Base-by-base conservation (phyloP, 164 flowering plant genomes). In the Nymphaea colorata region DNA sequence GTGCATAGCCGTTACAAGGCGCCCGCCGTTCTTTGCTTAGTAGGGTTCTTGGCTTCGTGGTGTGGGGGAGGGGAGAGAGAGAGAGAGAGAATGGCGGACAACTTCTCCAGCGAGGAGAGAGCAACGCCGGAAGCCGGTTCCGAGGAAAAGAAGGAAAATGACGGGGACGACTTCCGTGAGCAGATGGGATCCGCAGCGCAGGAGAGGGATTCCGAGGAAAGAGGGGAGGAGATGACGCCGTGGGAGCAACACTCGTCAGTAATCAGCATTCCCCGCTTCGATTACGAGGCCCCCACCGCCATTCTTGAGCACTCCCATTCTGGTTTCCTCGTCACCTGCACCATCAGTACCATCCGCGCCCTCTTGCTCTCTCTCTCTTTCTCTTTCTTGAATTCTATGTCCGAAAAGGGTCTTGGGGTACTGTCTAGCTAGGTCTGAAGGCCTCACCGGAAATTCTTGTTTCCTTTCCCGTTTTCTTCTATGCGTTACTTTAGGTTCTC, bases 261-360 rank as follows among this genome's bases (percentile, higher is more conserved):
- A 2, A 89, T 92, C 45, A 89, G 78, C 79, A 80, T 93, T 15
- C 98, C 95, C 77, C 93, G 98, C 36, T 93, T 78, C 72, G 88
- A 93, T 75, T 93, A 93, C 89, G 90, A 83, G 59, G 95, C 96
- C 7, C 91, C 96, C 60, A 81, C 95, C 62, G 79, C 90, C 0
- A 82, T 93, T 61, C 83, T 90, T 67, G 74, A 73, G 4, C 81
- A 76, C 76, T 84, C 90, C 15, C 94, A 83, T 59, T 77, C 90
- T 6, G 98, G 95, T 44, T 90, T 93, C 80, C 90, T 90, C 77
- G 74, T 90, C 70, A 93, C 98, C 67, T 93, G 93, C 83, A 78
- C 95, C 44, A 83, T 93, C 75, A 86, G 96, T 92, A 7, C 71
- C 76, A 25, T 3, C 47, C 47, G 64, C 60, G 43, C 4, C 36